These are phyloP conservation scores for Ambrosiella xylebori DNA, from an alignment of 2,329 filamentous ascomycete species.

Conservation along the genomic window DNA sequence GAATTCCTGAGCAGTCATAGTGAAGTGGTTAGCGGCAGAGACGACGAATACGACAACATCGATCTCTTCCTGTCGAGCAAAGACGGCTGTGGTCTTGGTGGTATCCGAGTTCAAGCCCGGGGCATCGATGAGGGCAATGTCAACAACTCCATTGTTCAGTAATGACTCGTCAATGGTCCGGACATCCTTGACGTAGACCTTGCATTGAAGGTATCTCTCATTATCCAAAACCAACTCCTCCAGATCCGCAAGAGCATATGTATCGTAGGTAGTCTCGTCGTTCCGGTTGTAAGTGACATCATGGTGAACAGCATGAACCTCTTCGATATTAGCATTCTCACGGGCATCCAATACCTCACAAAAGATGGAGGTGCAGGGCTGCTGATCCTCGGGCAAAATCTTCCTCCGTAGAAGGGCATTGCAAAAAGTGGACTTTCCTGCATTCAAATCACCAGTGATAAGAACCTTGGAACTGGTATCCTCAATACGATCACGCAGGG, in stretches of 20 bases:
- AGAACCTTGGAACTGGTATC: constrained; percentile 95
- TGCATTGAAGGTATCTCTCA: constrained; percentile 79
- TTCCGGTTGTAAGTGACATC: constrained; percentile 65
- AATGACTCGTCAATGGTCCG: constrained; percentile 81
- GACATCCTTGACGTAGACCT: constrained; percentile 86
- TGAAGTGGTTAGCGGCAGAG: constrained; percentile 94
- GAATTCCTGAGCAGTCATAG: constrained; percentile 92
- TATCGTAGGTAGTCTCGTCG: constrained; percentile 86
- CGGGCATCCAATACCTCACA: constrained; percentile 88
- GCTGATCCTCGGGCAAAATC: constrained; percentile 87
- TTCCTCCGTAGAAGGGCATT: constrained; percentile 90
- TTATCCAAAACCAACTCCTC: constrained; percentile 86
- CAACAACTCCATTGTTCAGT: constrained; percentile 92
- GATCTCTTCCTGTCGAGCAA: constrained; percentile 93
- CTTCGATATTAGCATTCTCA: constrained; percentile 80
- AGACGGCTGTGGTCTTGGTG: constrained; percentile 90
- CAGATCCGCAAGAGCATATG: constrained; percentile 59
- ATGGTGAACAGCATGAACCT: constrained; percentile 88
- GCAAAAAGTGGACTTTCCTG: constrained; percentile 96
- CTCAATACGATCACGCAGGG: constrained; percentile 82
- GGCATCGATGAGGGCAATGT: constrained; percentile 93
- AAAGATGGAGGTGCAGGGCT: constrained; percentile 95
- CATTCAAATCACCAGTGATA: constrained; percentile 89
- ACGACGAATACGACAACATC: constrained; percentile 98
- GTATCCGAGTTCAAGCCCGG: constrained; percentile 92